phyloP scores from a whole-genome alignment of 2,329 filamentous ascomycete genomes.

The Plenodomus biglobosus region DNA sequence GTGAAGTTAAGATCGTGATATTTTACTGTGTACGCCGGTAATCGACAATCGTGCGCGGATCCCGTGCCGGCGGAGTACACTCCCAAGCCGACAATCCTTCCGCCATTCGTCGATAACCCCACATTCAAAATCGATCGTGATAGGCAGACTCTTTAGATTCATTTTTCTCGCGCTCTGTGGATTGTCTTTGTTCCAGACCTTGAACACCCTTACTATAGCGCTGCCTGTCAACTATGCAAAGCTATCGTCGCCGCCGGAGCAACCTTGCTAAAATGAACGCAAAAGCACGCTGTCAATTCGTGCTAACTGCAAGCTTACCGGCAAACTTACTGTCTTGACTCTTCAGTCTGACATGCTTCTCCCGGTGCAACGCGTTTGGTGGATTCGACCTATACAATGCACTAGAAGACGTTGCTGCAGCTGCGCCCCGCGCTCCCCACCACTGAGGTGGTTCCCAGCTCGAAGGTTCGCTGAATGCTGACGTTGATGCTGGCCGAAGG shows the following conservation, averaged over 20 bases:
- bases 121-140: background rate
- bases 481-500: background rate
- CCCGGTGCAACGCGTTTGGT: background rate
- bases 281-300: background rate
- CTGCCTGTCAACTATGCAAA: background rate
- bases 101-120: background rate
- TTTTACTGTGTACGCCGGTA: background rate
- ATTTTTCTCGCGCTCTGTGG: background rate
- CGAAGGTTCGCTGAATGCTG: background rate
- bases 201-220: no score
- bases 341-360: background rate
- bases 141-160: background rate
- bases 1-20: no score
- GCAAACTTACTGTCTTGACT: background rate
- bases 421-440: slow-evolving; percentile 1
- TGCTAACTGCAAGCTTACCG: background rate
- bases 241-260: background rate
- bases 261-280: background rate
- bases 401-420: background rate
- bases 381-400: background rate
- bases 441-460: background rate
- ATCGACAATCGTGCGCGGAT: background rate
- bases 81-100: background rate
- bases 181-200: background rate
- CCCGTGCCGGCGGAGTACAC: background rate